These are phyloP conservation scores for Lentinus brumalis DNA, from an alignment of 768 basidiomycete genomes.

Conservation along the genomic window DNA sequence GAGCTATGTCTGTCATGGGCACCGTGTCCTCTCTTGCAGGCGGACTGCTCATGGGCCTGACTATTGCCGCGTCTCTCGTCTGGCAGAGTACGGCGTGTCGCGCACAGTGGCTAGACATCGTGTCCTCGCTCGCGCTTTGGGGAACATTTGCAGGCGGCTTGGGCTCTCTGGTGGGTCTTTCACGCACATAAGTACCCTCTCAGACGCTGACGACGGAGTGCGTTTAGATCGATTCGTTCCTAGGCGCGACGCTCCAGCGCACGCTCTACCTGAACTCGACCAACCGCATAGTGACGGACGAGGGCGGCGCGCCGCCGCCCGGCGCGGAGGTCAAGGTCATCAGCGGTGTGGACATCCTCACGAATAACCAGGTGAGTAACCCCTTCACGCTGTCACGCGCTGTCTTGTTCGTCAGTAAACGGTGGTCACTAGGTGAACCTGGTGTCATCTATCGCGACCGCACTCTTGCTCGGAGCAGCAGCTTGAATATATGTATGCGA, in stretches of 20 bases:
- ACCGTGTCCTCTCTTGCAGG: slow-evolving; percentile 74
- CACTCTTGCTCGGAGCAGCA: slow-evolving; percentile 36
- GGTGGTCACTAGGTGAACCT: slow-evolving; percentile 41
- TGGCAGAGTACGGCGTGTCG: slow-evolving; percentile 64
- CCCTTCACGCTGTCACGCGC: not conserved
- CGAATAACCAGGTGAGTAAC: slow-evolving; percentile 74
- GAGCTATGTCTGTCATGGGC: slow-evolving; percentile 77
- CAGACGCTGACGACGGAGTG: not conserved
- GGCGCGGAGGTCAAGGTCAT: slow-evolving; percentile 55
- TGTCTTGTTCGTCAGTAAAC: not conserved
- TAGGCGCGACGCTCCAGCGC: slow-evolving; percentile 85
- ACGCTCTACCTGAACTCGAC: slow-evolving; percentile 69
- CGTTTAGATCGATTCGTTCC: slow-evolving; percentile 76
- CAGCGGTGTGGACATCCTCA: slow-evolving; percentile 67
- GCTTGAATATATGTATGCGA: slow-evolving; percentile 26
- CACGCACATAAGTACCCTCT: not conserved
- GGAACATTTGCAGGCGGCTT: slow-evolving; percentile 69
- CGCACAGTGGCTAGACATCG: slow-evolving; percentile 37
- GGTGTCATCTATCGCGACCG: slow-evolving; percentile 43
- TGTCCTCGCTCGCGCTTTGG: slow-evolving; percentile 52
- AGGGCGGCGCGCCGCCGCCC: slow-evolving; percentile 29
- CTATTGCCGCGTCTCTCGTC: slow-evolving; percentile 56
- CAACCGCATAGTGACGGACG: slow-evolving; percentile 67
- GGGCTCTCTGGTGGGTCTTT: slow-evolving; percentile 66
- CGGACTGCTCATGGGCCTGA: slow-evolving; percentile 69